These are phyloP conservation scores for Brettanomyces bruxellensis DNA, from an alignment of 805 yeast species.

Conservation along the genomic window DNA sequence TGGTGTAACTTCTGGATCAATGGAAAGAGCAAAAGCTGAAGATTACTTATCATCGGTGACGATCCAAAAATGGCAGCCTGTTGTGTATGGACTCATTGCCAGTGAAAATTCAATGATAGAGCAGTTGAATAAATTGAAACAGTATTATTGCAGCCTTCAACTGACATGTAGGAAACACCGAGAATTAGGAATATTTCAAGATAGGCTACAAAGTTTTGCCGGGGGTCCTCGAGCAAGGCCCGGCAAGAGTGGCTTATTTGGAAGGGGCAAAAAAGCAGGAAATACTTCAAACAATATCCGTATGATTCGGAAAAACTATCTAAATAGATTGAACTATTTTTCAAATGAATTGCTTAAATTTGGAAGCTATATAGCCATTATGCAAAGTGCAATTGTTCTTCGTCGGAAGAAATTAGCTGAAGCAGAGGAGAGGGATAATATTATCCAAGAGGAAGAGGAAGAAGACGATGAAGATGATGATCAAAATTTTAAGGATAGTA, in stretches of 20 bases:
- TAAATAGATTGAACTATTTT: conserved; percentile 32
- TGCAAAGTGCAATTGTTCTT: conserved; percentile 39
- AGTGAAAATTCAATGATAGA: conserved; percentile 22
- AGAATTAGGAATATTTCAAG: conserved; percentile 9
- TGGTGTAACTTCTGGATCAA: not conserved
- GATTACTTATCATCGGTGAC: conserved; percentile 21
- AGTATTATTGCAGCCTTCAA: conserved; percentile 32
- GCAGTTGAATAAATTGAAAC: conserved; percentile 31
- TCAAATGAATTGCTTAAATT: conserved; percentile 36
- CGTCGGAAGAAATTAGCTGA: conserved; percentile 25
- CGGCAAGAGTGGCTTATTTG: conserved; percentile 5
- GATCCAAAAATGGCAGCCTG: conserved; percentile 35
- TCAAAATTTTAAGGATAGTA: not conserved
- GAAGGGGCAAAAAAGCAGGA: conserved; percentile 8
- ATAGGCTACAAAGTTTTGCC: conserved; percentile 8
- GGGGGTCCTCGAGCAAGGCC: not conserved
- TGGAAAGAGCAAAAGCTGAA: conserved; percentile 5
- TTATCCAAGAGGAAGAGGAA: conserved; percentile 3
- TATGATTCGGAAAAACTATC: conserved; percentile 30
- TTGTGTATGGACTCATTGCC: conserved; percentile 18
- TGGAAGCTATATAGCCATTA: conserved; percentile 33
- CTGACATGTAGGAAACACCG: conserved; percentile 35
- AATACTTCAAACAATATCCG: conserved; percentile 24
- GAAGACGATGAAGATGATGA: not conserved
- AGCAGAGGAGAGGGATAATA: conserved; percentile 3